phyloP scores from a whole-genome alignment of 1,284 basidiomycete genomes.

The Moesziomyces antarcticus region DNA sequence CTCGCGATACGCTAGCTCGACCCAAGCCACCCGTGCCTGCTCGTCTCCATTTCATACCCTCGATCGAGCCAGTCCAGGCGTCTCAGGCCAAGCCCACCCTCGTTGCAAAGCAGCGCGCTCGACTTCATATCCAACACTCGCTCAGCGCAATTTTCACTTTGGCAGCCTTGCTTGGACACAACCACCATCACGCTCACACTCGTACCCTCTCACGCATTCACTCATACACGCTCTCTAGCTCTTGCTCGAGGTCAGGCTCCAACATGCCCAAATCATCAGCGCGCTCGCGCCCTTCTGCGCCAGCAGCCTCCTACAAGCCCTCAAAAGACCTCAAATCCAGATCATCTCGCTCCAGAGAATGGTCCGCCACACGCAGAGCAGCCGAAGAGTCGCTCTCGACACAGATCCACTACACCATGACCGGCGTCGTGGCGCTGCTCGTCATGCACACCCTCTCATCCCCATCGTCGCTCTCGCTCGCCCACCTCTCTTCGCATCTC shows the following conservation, averaged over 20 bases:
- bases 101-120: background rate
- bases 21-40: no score
- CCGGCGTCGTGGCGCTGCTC: constrained; percentile 46
- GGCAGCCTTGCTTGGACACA: no score
- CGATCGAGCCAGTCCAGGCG: background rate
- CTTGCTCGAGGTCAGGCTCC: background rate
- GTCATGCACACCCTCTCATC: constrained; percentile 58
- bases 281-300: constrained; percentile 15
- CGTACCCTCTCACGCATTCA: background rate
- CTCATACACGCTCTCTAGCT: background rate
- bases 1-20: no score
- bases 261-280: constrained; percentile 27
- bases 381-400: constrained; percentile 33
- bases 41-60: background rate
- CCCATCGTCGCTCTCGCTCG: constrained; percentile 54
- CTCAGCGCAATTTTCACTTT: no score
- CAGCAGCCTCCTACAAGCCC: background rate
- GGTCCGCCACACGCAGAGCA: constrained; percentile 43
- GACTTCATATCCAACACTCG: constrained; percentile 2
- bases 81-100: background rate
- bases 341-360: constrained; percentile 22
- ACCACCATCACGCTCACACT: background rate
- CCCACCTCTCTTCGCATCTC: constrained; percentile 51
- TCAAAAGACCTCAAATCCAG: constrained; percentile 13
- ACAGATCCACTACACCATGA: constrained; percentile 51